phyloP scores from a whole-genome alignment of 1,139 yeast genomes.

The Magnusiomyces suaveolens region DNA sequence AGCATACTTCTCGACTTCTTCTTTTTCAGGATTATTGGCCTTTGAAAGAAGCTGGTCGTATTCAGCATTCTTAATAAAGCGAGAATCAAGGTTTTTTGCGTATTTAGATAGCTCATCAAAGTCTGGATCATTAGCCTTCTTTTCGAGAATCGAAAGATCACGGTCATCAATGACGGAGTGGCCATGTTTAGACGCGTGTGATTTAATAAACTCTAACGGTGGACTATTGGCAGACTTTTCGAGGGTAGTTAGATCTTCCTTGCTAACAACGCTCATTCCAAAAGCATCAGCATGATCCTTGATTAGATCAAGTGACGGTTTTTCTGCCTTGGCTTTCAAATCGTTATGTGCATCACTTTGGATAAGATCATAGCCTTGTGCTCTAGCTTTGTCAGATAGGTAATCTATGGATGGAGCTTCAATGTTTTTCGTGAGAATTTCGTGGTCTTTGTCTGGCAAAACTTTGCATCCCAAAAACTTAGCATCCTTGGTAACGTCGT shows the following conservation, averaged over 20 bases:
- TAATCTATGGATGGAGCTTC: conserved; percentile 7
- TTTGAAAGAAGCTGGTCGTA: conserved; percentile 6
- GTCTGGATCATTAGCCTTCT: conserved; percentile 27
- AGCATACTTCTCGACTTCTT: conserved; percentile 20
- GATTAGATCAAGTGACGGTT: conserved; percentile 35
- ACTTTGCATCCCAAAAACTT: conserved; percentile 28
- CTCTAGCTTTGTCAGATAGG: conserved; percentile 3
- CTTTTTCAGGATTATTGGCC: conserved; percentile 16
- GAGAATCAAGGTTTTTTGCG: conserved; percentile 26
- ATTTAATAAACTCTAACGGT: conserved; percentile 19
- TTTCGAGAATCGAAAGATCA: conserved; percentile 28
- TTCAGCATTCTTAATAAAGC: conserved; percentile 26
- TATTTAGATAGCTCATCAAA: conserved; percentile 26
- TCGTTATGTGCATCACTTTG: conserved; percentile 25
- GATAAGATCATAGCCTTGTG: conserved; percentile 12
- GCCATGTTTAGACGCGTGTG: conserved; percentile 26
- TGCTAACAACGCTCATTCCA: conserved; percentile 11
- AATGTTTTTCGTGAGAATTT: conserved; percentile 3
- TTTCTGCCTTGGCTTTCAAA: conserved; percentile 26
- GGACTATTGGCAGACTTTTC: conserved; percentile 21
- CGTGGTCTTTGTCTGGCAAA: conserved; percentile 21
- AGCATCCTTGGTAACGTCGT: conserved; percentile 20
- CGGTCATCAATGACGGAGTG: conserved; percentile 22
- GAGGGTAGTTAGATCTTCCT: conserved; percentile 23
- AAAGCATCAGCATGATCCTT: conserved; percentile 27